Evolutionary conservation across 2,329 filamentous ascomycete genomes (phyloP).

Genomic region (Epichloe typhina): DNA sequence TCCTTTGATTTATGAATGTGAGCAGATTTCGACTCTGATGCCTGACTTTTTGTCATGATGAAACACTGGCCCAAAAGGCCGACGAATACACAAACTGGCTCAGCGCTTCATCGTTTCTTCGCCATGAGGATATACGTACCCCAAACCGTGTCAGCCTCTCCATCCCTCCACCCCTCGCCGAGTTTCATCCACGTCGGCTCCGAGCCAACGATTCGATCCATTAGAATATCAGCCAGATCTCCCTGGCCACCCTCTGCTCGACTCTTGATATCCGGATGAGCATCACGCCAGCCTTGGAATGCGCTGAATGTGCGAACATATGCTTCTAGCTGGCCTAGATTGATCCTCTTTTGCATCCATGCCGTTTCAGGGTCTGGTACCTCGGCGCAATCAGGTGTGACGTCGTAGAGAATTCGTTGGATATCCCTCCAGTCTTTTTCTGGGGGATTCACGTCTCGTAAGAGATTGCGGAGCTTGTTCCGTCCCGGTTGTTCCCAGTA

Average conservation of each 20-base stretch:
- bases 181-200: constrained; percentile 37
- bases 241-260: constrained; percentile 41
- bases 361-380: constrained; percentile 18
- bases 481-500: constrained; percentile 52
- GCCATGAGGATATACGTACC: constrained; percentile 47
- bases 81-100: too few species aligned
- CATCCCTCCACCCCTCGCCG: constrained; percentile 37
- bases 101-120: constrained; percentile 20
- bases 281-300: constrained; percentile 44
- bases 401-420: constrained; percentile 42
- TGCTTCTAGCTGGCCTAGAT: constrained; percentile 44
- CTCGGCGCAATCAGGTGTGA: constrained; percentile 27
- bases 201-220: constrained; percentile 41
- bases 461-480: constrained; percentile 36
- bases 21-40: too few species aligned
- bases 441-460: constrained; percentile 41
- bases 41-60: too few species aligned
- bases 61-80: too few species aligned
- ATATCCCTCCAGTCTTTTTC: constrained; percentile 37
- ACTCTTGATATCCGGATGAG: constrained; percentile 35
- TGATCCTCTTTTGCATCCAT: constrained; percentile 41
- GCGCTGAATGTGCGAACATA: constrained; percentile 49
- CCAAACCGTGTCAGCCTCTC: constrained; percentile 46
- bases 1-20: too few species aligned
- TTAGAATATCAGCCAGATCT: constrained; percentile 49